Base-by-base conservation (phyloP, 768 basidiomycete species). In the Exsudoporus frostii region DNA sequence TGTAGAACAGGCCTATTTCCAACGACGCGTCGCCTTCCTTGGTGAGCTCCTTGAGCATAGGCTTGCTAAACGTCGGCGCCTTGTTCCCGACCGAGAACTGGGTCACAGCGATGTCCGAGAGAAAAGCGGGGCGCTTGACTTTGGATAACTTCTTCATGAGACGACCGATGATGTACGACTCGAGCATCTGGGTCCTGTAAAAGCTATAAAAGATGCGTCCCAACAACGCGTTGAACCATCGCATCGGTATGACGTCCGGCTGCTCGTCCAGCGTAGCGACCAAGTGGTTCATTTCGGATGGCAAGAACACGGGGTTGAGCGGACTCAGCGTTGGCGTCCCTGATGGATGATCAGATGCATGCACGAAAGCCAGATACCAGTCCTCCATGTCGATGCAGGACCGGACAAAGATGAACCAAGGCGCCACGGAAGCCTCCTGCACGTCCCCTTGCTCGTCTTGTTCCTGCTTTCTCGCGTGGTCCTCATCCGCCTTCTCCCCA, bases 21-120 rank as follows among this genome's bases (percentile, higher is more conserved):
- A 98, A 75, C 5, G 91, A 80, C 0, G 93, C 92, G 58, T 96
- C 91, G 17, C 97, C 97, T 51, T 97, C 93, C 59, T 87, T 85
- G 1, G 93, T 96, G 50, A 98, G 83, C 63, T 98, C 93, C 73
- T 98, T 98, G 50, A 99, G 77, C 96, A 98, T 98, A 4, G 97
- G 97, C 59, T 95, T 96, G 78, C 88, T 92, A 57, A 98, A 79
- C 58, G 88, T 88, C 3, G 95, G 92, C 0, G 90, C 79, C 48
- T 76, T 84, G 61, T 84, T 83, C 10, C 96, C 96, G 45, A 97
- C 86, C 37, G 89, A 87, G 45, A 96, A 94, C 57, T 96, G 90
- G 33, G 86, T 86, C 39, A 98, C 90, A 34, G 84, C 78, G 50
- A 98, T 79, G 55, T 95, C 90, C 4, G 85, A 81, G 37, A 98